Evolutionary conservation across 805 yeast species (phyloP).

Genomic region (Yamadazyma kitorensis): DNA sequence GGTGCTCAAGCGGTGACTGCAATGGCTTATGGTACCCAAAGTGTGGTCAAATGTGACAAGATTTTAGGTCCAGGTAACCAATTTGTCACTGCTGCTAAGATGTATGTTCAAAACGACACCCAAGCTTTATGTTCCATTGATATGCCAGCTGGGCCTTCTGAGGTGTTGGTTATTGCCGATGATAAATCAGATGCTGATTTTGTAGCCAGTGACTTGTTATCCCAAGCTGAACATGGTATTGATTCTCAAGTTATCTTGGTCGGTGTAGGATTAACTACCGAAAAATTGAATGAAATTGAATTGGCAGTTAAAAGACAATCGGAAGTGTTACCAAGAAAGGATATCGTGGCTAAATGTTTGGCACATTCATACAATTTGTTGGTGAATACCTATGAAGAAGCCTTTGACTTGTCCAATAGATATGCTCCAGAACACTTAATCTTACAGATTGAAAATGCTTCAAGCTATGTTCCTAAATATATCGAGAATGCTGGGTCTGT

Average conservation of each 20-base stretch:
- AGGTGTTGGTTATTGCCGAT: conserved; percentile 95
- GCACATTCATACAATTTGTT: conserved; percentile 82
- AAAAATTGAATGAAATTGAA: conserved; percentile 67
- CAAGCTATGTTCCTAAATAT: conserved; percentile 58
- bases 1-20: conserved; percentile 99
- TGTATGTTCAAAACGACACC: conserved; percentile 94
- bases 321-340: conserved; percentile 79
- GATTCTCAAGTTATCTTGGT: conserved; percentile 95
- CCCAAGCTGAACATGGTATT: conserved; percentile 98
- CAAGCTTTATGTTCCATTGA: conserved; percentile 94
- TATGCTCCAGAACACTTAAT: conserved; percentile 99
- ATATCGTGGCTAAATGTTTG: conserved; percentile 87
- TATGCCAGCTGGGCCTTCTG: conserved; percentile 99
- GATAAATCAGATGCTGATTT: conserved; percentile 85
- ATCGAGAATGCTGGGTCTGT: conserved; percentile 95
- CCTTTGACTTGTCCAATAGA: conserved; percentile 79
- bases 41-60: conserved; percentile 91
- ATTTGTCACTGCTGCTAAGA: conserved; percentile 98
- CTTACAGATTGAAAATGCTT: conserved; percentile 81
- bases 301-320: conserved; percentile 86
- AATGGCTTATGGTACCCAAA: conserved; percentile 96
- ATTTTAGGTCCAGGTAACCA: conserved; percentile 99
- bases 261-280: conserved; percentile 67
- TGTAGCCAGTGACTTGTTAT: conserved; percentile 93
- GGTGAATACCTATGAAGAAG: conserved; percentile 71